Conservation (phyloP, 78 protist genomes). For the Dictyostelium purpureum region DNA sequence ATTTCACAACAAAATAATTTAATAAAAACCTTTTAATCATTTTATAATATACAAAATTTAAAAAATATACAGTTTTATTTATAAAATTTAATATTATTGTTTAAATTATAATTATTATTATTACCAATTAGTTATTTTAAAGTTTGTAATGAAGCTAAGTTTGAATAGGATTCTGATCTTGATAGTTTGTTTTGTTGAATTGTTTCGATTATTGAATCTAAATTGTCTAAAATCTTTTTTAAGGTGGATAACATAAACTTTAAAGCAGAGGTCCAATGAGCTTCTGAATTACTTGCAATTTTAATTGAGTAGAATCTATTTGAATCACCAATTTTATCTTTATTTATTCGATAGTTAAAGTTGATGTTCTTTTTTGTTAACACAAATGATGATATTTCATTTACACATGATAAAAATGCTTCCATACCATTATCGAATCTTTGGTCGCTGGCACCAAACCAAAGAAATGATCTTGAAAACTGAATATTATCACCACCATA, state of each 20-base stretch:
- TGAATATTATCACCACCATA: slow-evolving; percentile 68
- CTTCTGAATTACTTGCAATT: slow-evolving; percentile 56
- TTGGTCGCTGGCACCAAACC: slow-evolving; percentile 43
- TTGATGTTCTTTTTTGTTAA: background rate
- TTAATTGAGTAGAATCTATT: slow-evolving; percentile 37
- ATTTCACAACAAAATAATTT: no score
- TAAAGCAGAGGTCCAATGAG: slow-evolving; percentile 60
- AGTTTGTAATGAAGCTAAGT: no score
- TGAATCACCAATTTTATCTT: slow-evolving; percentile 67
- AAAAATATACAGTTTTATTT: no score
- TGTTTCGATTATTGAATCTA: background rate
- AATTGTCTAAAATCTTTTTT: slow-evolving; percentile 8
- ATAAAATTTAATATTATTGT: no score
- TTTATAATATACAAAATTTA: no score
- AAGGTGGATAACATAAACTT: slow-evolving; percentile 32
- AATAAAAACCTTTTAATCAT: no score
- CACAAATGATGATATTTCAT: slow-evolving; percentile 1
- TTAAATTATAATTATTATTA: no score
- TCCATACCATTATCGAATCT: slow-evolving; percentile 75
- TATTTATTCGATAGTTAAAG: slow-evolving; percentile 27
- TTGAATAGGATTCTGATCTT: no score
- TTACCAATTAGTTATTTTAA: no score
- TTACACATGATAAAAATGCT: slow-evolving; percentile 54
- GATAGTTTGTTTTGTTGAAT: background rate
- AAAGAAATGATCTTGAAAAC: slow-evolving; percentile 41